Percentiles rank a stretch among this genome's conserved stretches.
Evolutionary conservation across 2,329 filamentous ascomycete genomes (phyloP).

Genomic region (Fusarium musae): DNA sequence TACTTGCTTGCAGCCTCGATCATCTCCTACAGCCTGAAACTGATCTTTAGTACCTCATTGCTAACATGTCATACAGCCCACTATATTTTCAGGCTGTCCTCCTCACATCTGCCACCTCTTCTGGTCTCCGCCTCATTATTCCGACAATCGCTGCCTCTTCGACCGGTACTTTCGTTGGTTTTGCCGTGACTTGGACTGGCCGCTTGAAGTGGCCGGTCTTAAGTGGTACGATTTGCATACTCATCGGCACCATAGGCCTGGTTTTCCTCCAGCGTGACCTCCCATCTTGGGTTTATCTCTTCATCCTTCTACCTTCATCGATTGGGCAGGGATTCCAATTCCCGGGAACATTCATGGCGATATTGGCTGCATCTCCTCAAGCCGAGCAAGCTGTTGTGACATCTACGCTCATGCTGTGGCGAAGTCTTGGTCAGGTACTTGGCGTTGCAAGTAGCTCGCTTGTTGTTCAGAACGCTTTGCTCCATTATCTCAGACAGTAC

Average conservation of each 20-base stretch:
- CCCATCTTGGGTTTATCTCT: constrained; percentile 63
- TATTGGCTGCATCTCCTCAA: constrained; percentile 69
- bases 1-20: background rate
- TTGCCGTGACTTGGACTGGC: constrained; percentile 69
- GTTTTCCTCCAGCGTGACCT: constrained; percentile 62
- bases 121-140: constrained; percentile 76
- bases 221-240: constrained; percentile 58
- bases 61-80: constrained; percentile 57
- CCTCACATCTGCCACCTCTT: constrained; percentile 73
- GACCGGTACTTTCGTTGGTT: constrained; percentile 67
- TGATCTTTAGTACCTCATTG: background rate
- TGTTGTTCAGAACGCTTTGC: constrained; percentile 77
- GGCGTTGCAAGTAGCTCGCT: constrained; percentile 79
- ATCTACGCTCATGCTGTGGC: constrained; percentile 76
- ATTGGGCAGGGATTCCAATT: constrained; percentile 73
- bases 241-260: constrained; percentile 64
- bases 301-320: constrained; percentile 66
- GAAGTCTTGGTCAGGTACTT: constrained; percentile 76
- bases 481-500: constrained; percentile 65
- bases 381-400: constrained; percentile 75
- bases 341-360: constrained; percentile 70
- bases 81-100: constrained; percentile 83
- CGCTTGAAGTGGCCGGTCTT: constrained; percentile 69
- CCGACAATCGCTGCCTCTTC: constrained; percentile 67
- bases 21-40: background rate